A percentile compares a stretch with the other conserved stretches of the same genome.
These are phyloP conservation scores for Chlamydomonas reinhardtii DNA, from an alignment of 163 green algal species.

Conservation along the genomic window DNA sequence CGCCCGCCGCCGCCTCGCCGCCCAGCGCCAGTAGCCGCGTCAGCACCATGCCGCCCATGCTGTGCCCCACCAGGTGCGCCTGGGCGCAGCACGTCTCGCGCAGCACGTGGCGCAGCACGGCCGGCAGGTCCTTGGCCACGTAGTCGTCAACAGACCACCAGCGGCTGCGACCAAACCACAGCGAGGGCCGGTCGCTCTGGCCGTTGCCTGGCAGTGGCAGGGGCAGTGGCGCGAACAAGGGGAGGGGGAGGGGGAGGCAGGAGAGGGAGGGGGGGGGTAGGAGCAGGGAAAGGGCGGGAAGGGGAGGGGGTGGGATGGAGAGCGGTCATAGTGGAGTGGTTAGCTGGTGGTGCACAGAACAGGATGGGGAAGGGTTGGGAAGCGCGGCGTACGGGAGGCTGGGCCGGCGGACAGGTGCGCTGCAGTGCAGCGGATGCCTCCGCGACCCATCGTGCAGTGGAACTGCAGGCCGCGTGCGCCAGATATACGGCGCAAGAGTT, in stretches of 20 bases:
- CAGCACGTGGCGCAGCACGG: slow-evolving; percentile 45
- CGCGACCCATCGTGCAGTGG: too few species aligned
- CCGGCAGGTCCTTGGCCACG: slow-evolving; percentile 56
- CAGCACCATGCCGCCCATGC: slow-evolving; percentile 64
- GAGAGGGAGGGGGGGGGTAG: neutral
- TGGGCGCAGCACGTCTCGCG: neutral
- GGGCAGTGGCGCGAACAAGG: too few species aligned
- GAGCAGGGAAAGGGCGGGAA: too few species aligned
- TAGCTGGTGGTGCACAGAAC: too few species aligned
- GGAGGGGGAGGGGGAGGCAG: neutral
- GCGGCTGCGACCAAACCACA: slow-evolving; percentile 43
- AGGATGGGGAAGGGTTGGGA: too few species aligned
- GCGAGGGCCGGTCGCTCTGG: slow-evolving; percentile 54
- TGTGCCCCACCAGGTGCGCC: slow-evolving; percentile 2
- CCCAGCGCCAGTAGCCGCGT: slow-evolving; percentile 58
- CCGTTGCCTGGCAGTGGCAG: slow-evolving; percentile 57
- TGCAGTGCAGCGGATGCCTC: too few species aligned
- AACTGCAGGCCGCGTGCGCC: too few species aligned
- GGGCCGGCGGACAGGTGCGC: too few species aligned
- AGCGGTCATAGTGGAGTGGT: too few species aligned
- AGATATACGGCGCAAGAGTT: too few species aligned
- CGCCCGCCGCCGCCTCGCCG: slow-evolving; percentile 22
- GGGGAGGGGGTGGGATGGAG: too few species aligned
- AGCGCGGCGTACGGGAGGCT: too few species aligned
- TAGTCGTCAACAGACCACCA: slow-evolving; percentile 67